Base-by-base conservation (phyloP, 805 yeast genomes). In the Saccharomyces cerevisiae region DNA sequence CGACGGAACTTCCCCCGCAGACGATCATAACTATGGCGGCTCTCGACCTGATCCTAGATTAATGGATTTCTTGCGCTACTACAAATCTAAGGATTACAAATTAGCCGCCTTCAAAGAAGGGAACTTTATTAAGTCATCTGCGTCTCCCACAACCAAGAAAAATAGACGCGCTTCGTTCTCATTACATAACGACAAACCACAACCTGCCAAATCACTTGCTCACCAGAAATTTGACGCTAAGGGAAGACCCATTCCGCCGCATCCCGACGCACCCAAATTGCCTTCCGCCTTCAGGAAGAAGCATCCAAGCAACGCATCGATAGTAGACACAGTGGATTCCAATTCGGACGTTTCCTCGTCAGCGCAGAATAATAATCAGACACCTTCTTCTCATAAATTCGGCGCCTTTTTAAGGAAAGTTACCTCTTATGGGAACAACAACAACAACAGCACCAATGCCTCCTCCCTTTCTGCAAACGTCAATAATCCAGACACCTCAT, bases 171-270 rank as follows among this genome's bases (percentile, higher is more conserved):
- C 71, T 50, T 66, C 66, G 13, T 63, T 65, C 48, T 56, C 66
- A 2, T 55, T 62, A 1, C 66, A 59, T 43, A 55, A 50, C 26
- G 50, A 51, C 26, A 21, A 52, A 36, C 49, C 30, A 17, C 13
- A 8, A 10, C 43, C 43, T 9, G 13, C 43, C 43, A 36, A 36
- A 17, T 10, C 55, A 59, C 58, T 46, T 62, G 55, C 27, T 59
- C 65, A n/a, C 32, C 47, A 47, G 51, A 67, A 63, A 47, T 65
- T 71, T 31, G 79, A 75, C 54, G 68, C 62, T 0, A 69, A 69
- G 32, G 79, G 78, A 0, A 74, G 79, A 58, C 77, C 76, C 6
- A 67, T 81, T 8, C 85, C 84, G 2, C 67, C 79, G 3, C 83
- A 79, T 61, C 84, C 84, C 1, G 64, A 63, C 26, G 62, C 54